Conservation (phyloP, 495 filamentous ascomycete species). For the Aspergillus cavernicola region DNA sequence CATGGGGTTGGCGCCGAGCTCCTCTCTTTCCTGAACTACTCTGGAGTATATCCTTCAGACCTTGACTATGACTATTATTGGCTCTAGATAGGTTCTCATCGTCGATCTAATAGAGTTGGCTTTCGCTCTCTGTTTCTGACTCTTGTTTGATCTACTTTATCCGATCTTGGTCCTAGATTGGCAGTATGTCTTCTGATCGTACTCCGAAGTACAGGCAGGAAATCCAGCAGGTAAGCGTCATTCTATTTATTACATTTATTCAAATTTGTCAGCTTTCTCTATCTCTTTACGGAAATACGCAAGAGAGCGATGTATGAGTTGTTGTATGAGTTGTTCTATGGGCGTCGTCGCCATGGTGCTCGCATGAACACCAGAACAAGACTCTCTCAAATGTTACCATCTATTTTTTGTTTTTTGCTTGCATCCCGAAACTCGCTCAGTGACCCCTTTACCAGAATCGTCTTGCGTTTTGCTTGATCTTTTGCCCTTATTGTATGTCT, state of each 20-base stretch:
- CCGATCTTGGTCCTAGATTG: not conserved
- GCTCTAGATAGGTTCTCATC: not conserved
- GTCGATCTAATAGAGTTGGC: not conserved
- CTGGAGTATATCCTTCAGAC: not conserved
- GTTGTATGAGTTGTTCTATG: too few relatives aligned
- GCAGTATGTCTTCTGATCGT: slow-evolving; percentile 59
- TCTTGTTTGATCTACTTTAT: not conserved
- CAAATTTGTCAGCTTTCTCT: not conserved
- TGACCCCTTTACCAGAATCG: not conserved
- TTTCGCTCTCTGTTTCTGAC: not conserved
- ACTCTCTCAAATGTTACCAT: too few relatives aligned
- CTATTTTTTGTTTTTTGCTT: not conserved
- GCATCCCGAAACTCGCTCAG: not conserved
- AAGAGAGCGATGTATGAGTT: not conserved
- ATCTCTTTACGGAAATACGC: not conserved
- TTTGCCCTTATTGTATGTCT: not conserved
- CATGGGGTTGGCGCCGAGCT: not conserved
- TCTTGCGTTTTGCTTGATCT: not conserved
- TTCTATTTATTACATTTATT: not conserved
- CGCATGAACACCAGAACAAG: too few relatives aligned
- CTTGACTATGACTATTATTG: not conserved
- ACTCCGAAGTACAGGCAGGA: slow-evolving; percentile 88
- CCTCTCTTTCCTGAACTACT: too few relatives aligned
- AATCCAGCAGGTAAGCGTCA: slow-evolving; percentile 76
- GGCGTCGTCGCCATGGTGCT: too few relatives aligned